These are phyloP conservation scores for Eimeria necatrix DNA, from an alignment of 169 alveolate genomes.

Conservation along the genomic window DNA sequence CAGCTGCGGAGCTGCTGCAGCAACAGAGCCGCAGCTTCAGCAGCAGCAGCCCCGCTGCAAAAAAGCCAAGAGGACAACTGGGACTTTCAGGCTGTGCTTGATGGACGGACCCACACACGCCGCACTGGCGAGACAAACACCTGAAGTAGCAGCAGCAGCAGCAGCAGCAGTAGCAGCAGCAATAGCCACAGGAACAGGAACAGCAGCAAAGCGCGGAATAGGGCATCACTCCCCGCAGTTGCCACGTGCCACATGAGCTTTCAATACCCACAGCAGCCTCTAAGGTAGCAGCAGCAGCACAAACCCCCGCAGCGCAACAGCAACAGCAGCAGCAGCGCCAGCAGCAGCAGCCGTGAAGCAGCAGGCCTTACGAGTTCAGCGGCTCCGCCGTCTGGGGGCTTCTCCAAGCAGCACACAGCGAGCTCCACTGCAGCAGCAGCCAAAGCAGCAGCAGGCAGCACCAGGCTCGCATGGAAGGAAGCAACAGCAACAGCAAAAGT, in stretches of 20 bases:
- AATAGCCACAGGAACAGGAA: background rate
- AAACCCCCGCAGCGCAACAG: background rate
- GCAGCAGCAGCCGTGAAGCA: background rate
- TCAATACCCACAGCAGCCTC: background rate
- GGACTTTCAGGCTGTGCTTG: background rate
- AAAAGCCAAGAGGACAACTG: background rate
- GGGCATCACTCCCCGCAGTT: background rate
- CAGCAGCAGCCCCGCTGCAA: background rate
- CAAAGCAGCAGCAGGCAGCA: background rate
- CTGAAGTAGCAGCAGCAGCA: background rate
- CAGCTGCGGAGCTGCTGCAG: background rate
- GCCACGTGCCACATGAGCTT: background rate
- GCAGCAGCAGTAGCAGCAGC: background rate
- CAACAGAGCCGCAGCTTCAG: background rate
- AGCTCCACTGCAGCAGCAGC: conserved; percentile 22
- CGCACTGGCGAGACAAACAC: background rate
- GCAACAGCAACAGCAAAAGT: background rate
- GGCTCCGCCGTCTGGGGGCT: background rate
- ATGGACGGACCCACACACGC: background rate
- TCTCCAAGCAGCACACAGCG: conserved; percentile 32
- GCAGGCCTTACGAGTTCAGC: background rate
- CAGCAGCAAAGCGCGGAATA: background rate
- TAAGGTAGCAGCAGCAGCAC: background rate
- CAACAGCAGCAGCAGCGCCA: background rate
- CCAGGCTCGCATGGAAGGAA: background rate